These are phyloP conservation scores for Cryptococcus sp. DNA, from an alignment of 1,284 basidiomycete genomes.

Conservation along the genomic window DNA sequence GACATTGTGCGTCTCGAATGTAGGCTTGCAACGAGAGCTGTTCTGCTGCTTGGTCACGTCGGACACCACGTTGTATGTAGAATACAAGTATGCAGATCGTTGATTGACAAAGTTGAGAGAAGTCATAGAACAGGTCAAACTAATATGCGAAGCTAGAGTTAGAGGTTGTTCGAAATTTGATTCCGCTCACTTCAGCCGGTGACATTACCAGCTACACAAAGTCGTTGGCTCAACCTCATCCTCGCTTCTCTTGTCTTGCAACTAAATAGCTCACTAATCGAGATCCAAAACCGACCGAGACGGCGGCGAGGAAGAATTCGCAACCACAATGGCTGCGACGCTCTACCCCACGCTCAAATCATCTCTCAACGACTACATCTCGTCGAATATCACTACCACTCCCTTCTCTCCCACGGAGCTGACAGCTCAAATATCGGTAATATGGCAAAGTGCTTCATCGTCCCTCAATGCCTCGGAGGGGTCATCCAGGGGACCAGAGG, in stretches of 20 bases:
- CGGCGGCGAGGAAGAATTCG: no score
- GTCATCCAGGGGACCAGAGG: slow-evolving; percentile 22
- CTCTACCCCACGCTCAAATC: slow-evolving; percentile 18
- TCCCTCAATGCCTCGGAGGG: slow-evolving; percentile 2
- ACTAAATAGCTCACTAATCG: background rate
- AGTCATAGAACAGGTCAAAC: no score
- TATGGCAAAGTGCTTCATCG: slow-evolving; percentile 18
- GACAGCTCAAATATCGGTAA: slow-evolving; percentile 2
- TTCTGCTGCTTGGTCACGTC: background rate
- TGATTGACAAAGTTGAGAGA: no score
- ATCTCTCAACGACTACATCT: slow-evolving; percentile 5
- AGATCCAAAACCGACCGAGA: background rate
- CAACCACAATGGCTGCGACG: background rate
- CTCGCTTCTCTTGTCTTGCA: background rate
- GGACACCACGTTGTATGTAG: background rate
- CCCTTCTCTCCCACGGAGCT: slow-evolving; percentile 14
- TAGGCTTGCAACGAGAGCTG: no score
- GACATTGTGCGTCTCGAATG: slow-evolving; percentile 7
- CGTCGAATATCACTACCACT: background rate
- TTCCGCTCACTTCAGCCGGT: background rate
- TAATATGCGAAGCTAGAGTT: background rate
- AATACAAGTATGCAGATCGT: background rate
- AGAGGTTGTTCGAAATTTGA: slow-evolving; percentile 2
- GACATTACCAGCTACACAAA: no score
- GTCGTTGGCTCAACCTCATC: background rate